These are phyloP conservation scores for Orychophragmus violaceus DNA, from an alignment of 345 rosid genomes.

Conservation along the genomic window DNA sequence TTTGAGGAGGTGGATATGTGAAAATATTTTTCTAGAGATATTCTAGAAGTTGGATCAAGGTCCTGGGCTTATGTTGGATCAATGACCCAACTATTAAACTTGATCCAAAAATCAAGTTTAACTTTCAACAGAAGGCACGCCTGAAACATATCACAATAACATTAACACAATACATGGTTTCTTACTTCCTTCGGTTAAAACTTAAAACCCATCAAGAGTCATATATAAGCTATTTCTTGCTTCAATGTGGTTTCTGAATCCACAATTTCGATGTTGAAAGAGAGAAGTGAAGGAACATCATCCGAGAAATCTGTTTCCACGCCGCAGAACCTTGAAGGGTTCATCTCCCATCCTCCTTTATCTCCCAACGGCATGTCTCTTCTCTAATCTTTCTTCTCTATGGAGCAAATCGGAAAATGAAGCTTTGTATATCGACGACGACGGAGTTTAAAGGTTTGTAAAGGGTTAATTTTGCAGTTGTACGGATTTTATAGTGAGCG, in stretches of 20 bases:
- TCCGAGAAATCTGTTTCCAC: constrained; percentile 61
- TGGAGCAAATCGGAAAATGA: neutral
- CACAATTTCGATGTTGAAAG: constrained; percentile 39
- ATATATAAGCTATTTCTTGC: too few species aligned
- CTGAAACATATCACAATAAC: constrained; percentile 31
- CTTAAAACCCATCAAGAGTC: neutral
- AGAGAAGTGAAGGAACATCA: constrained; percentile 54
- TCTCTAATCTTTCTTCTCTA: neutral
- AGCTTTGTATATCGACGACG: neutral
- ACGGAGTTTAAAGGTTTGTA: neutral
- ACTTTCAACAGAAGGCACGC: too few species aligned
- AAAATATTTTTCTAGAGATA: too few species aligned
- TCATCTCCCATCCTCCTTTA: constrained; percentile 48
- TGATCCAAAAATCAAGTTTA: too few species aligned
- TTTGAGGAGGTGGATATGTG: too few species aligned
- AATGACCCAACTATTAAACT: too few species aligned
- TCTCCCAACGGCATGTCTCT: constrained; percentile 55
- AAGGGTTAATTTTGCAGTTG: neutral
- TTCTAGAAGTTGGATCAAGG: too few species aligned
- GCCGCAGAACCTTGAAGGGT: constrained; percentile 64
- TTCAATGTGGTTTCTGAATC: constrained; percentile 77
- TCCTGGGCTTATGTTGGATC: too few species aligned
- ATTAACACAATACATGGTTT: neutral
- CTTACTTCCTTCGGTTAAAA: too few species aligned
- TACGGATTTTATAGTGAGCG: neutral